Conservation (phyloP, 2,329 filamentous ascomycete genomes). For the Aphanocladium album region DNA sequence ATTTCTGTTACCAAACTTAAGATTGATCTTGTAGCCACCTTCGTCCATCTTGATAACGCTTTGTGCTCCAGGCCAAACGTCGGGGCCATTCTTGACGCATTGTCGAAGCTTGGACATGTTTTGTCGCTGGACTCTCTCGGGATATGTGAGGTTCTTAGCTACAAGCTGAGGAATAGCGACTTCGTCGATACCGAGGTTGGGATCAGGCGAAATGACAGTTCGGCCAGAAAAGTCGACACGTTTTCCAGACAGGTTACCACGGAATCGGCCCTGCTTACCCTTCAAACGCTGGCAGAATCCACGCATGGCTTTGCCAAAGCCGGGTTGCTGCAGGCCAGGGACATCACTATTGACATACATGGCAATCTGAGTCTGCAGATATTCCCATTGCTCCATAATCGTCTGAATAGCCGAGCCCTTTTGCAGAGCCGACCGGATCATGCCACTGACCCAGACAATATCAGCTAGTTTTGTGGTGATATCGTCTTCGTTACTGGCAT, state of each 20-base stretch:
- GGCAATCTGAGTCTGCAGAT: constrained; percentile 87
- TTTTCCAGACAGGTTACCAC: constrained; percentile 94
- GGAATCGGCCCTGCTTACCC: constrained; percentile 94
- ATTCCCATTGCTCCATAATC: constrained; percentile 98
- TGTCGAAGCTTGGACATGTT: constrained; percentile 78
- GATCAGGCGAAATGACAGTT: constrained; percentile 96
- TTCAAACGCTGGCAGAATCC: constrained; percentile 95
- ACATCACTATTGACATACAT: constrained; percentile 98
- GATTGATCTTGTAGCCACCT: constrained; percentile 62
- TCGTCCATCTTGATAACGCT: constrained; percentile 69
- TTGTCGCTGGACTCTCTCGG: constrained; percentile 77
- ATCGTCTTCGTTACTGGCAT: constrained; percentile 91
- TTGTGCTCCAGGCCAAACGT: constrained; percentile 84
- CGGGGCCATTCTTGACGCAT: constrained; percentile 69
- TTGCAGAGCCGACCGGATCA: constrained; percentile 75
- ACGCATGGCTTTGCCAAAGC: constrained; percentile 81
- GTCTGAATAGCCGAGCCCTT: constrained; percentile 82
- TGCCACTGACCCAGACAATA: constrained; percentile 86
- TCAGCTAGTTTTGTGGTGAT: constrained; percentile 95
- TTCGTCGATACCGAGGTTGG: constrained; percentile 87
- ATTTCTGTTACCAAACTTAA: constrained; percentile 70
- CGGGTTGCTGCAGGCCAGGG: constrained; percentile 83
- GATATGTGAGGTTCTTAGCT: constrained; percentile 95
- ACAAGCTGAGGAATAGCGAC: constrained; percentile 88
- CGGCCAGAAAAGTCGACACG: constrained; percentile 97